Evolutionary conservation across 2,329 filamentous ascomycete genomes (phyloP), one percentile per base, ranked within the genome.

Genomic region (Ascochyta pisi): DNA sequence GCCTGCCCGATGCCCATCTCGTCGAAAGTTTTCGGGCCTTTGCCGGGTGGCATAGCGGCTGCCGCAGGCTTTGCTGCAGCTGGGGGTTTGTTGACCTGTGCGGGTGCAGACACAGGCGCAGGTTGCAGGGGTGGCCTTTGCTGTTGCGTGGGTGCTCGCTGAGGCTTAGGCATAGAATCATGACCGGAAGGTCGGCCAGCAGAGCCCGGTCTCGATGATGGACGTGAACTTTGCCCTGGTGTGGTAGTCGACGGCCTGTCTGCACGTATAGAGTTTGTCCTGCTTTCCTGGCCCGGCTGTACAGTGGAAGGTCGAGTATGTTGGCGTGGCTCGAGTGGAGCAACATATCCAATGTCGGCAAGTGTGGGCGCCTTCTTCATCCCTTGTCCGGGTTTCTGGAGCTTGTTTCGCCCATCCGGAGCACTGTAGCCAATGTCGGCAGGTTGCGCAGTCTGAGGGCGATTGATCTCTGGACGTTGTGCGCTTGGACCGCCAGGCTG

Each of bases 11-110:
- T 94, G 35, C 95, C 95, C 95, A 99, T 99, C 73, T 96, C 93
- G 73, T 97, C 94, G 75, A 99, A 99, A 0, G 95, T 98, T 67
- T 95, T 91, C 1, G 95, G 94, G 10, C 94, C 95, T 71, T 92
- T 91, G 45, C 83, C 84, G 29, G 84, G 80, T 41, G 74, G 58
- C 54, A 62, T 57, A 24, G 63, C 41, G 23, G 63, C 58, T n/a
- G 71, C 61, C n/a, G 68, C 57, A n/a, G 74, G 66, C 51, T 73
- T 70, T 15, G 69, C 63, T 26, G 68, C 64, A n/a, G 57, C 55
- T 46, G 63, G 50, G 16, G 67, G 63, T 43, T 68, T 62, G 53
- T 57, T 45, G 44, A 65, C 59, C 35, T 64, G 47, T 23, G 51
- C 41, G 39, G 65, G 61, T 22, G 53, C 47, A 27, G 44, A 44